Base-by-base conservation (phyloP, 768 basidiomycete species). In the Boletus tylopilopsis region DNA sequence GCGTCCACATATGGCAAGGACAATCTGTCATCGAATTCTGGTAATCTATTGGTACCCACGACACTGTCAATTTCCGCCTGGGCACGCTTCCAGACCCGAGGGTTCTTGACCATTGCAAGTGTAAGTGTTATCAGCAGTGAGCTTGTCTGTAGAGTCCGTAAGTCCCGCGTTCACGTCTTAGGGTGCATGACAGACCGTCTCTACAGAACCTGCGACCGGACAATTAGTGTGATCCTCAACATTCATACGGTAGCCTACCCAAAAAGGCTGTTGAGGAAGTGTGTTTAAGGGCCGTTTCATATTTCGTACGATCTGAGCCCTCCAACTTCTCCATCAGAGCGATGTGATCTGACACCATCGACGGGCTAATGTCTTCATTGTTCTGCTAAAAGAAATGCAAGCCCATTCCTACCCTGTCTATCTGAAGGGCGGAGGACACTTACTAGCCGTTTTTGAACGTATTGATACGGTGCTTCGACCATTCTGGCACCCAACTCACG, bases 301-400 rank as follows among this genome's bases (percentile, higher is more conserved):
- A 60, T 16, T 41, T 18, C 1, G 49, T 24, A 22, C 42, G 55
- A 8, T 49, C 2, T 6, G 47, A 6, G 15, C 38, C 48, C 7
- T 48, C 46, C 10, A 58, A 29, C 15, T 52, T 38, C 21, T 49
- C 45, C 48, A 56, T 50, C 16, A 29, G 57, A 37, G 24, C 18
- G 8, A 55, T 44, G 30, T 58, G 51, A 30, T 51, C 25, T 12
- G 56, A 58, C 29, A 59, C 52, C 56, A 58, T 58, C 11, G 49
- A 53, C 1, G 22, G 36, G 9, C 49, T 43, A 4, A 45, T 11
- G 3, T 18, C 36, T 39, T 58, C 51, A 9, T 43, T 40, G 21
- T 46, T 47, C 44, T 42, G 46, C 56, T 54, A n/a, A 38, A 22
- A 13, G 10, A 33, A 24, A 7, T 34, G 3, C 22, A 10, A 16